Conservation (phyloP, 495 filamentous ascomycete species). For the Podospora pseudoanserina region DNA sequence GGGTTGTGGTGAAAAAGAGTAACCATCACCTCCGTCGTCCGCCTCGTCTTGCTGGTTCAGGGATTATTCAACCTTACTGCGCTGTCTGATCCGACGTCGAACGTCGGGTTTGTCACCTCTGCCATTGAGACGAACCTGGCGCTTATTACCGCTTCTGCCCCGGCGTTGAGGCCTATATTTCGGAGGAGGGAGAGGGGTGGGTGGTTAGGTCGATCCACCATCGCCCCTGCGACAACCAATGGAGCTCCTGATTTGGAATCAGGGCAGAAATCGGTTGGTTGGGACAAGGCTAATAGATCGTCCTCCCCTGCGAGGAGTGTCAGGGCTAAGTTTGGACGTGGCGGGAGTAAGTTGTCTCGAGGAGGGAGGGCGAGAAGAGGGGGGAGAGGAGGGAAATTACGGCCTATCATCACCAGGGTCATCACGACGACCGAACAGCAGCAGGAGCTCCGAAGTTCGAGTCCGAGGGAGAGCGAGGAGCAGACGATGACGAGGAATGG, state of each 20-base stretch:
- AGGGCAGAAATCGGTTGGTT: not conserved
- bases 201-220: conserved; percentile 31
- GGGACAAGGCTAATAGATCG: not conserved
- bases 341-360: not conserved
- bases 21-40: conserved; percentile 48
- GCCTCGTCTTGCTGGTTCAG: conserved; percentile 36
- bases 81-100: conserved; percentile 28
- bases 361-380: not conserved
- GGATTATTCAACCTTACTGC: conserved; percentile 35
- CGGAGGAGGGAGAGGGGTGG: conserved; percentile 31
- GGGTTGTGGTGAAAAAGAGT: conserved; percentile 36
- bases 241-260: not conserved
- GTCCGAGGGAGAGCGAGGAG: conserved; percentile 40
- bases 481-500: conserved; percentile 44
- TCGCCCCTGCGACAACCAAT: not conserved
- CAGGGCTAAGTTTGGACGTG: not conserved
- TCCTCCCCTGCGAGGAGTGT: not conserved
- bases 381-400: conserved; percentile 14
- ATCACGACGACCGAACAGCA: conserved; percentile 25
- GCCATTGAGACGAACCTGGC: conserved; percentile 55
- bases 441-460: conserved; percentile 38
- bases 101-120: conserved; percentile 49
- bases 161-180: conserved; percentile 42
- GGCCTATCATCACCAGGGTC: conserved; percentile 28
- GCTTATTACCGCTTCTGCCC: conserved; percentile 49